Conservation (phyloP, 1,284 basidiomycete species). For the Tylopilus sp. region DNA sequence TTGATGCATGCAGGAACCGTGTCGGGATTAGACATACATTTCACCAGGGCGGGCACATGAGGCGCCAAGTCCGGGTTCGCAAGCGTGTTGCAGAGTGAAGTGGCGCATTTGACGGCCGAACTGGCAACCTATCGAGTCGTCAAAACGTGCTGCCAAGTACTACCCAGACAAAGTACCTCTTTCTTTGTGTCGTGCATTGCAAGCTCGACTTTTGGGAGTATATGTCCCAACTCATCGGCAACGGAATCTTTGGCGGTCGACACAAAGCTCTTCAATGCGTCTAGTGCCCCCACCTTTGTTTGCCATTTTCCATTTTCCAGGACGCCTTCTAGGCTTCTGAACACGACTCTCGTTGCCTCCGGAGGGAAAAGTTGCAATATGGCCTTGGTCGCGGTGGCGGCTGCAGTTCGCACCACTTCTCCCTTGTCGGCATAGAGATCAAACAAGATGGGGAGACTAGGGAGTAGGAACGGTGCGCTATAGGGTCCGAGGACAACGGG, state of each 20-base stretch:
- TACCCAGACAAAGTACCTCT: slow-evolving; percentile 55
- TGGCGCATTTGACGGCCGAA: slow-evolving; percentile 90
- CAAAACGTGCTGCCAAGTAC: slow-evolving; percentile 1
- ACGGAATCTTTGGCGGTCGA: slow-evolving; percentile 73
- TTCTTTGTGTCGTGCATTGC: slow-evolving; percentile 98
- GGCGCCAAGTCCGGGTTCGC: slow-evolving; percentile 92
- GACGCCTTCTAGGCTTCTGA: slow-evolving; percentile 67
- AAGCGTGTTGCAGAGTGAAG: slow-evolving; percentile 84
- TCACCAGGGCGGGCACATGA: slow-evolving; percentile 88
- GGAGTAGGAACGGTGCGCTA: slow-evolving; percentile 76
- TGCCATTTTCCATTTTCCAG: slow-evolving; percentile 91
- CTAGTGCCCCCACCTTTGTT: slow-evolving; percentile 90
- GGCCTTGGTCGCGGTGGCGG: slow-evolving; percentile 77
- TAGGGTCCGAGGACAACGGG: slow-evolving; percentile 70
- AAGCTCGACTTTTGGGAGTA: slow-evolving; percentile 83
- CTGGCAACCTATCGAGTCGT: slow-evolving; percentile 65
- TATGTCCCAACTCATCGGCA: slow-evolving; percentile 76
- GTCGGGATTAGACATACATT: slow-evolving; percentile 90
- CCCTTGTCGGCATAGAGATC: slow-evolving; percentile 94
- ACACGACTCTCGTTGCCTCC: slow-evolving; percentile 74
- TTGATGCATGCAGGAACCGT: slow-evolving; percentile 93
- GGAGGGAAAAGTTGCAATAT: slow-evolving; percentile 83
- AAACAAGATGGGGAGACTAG: slow-evolving; percentile 74
- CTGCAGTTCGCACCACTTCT: slow-evolving; percentile 83
- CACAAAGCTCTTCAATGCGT: slow-evolving; percentile 76